A percentile compares a stretch with the other conserved stretches of the same genome.
Evolutionary conservation across 2,329 filamentous ascomycete genomes (phyloP).

Genomic region (Colletotrichum sp.): DNA sequence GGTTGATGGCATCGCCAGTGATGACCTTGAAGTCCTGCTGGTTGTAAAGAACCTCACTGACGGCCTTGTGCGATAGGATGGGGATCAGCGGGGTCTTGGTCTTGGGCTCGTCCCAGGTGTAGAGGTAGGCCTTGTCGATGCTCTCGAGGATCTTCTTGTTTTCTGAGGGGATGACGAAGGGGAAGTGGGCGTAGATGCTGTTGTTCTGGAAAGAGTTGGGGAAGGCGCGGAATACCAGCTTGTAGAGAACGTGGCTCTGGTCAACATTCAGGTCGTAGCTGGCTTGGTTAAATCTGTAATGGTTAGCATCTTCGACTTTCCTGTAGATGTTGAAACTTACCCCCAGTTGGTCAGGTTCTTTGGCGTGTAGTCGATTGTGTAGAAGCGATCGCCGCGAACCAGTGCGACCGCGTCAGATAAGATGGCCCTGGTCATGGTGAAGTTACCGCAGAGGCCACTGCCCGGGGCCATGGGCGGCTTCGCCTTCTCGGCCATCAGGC

Average conservation of each 20-base stretch:
- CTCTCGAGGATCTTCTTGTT: constrained; percentile 64
- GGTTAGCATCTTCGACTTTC: neutral
- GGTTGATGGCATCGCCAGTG: constrained; percentile 61
- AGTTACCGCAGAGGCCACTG: constrained; percentile 53
- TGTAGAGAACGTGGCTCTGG: constrained; percentile 70
- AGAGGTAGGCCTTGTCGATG: constrained; percentile 60
- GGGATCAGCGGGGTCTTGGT: constrained; percentile 50
- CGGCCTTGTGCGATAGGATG: constrained; percentile 58
- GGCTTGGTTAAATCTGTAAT: constrained; percentile 44
- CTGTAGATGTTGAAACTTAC: constrained; percentile 31
- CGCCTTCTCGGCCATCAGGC: constrained; percentile 38
- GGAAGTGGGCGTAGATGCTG: constrained; percentile 69
- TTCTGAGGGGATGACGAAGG: constrained; percentile 44
- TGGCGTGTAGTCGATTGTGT: constrained; percentile 64
- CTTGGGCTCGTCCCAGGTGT: constrained; percentile 61
- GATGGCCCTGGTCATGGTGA: constrained; percentile 55
- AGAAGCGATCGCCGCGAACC: constrained; percentile 69
- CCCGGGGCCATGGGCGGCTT: constrained; percentile 55
- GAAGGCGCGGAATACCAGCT: constrained; percentile 68
- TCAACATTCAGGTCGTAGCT: constrained; percentile 62
- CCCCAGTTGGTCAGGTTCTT: constrained; percentile 73
- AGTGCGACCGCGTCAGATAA: constrained; percentile 67
- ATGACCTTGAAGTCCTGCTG: constrained; percentile 61
- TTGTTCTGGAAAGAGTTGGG: constrained; percentile 66
- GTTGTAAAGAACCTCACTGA: constrained; percentile 57